Percentiles rank a stretch among this genome's conserved stretches.
Conservation (phyloP, 2,329 filamentous ascomycete species). For the Cladosporium oxysporum region DNA sequence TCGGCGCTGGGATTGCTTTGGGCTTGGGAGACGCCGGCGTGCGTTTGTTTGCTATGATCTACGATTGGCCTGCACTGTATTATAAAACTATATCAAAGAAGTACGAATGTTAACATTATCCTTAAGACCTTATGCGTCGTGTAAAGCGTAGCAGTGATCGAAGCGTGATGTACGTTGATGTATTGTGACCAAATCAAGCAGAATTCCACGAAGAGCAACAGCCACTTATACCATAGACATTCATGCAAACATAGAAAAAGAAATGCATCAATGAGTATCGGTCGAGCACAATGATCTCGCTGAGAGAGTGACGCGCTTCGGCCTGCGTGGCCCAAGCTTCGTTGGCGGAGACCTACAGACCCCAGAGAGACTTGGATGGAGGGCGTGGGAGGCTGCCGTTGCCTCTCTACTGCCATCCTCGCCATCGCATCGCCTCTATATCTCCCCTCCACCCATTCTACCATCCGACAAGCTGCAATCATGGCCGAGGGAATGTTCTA, state of each 20-base stretch:
- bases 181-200: background rate
- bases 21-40: constrained; percentile 13
- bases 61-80: constrained; percentile 21
- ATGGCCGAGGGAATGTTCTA: constrained; percentile 50
- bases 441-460: background rate
- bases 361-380: background rate
- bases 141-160: background rate
- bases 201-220: background rate
- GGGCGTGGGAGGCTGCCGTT: constrained; percentile 12
- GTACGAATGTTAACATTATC: constrained; percentile 18
- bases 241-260: background rate
- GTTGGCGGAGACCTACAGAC: constrained; percentile 4
- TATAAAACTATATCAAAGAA: constrained; percentile 23
- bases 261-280: background rate
- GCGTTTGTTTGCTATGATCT: constrained; percentile 18
- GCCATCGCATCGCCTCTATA: constrained; percentile 15
- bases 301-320: constrained; percentile 2
- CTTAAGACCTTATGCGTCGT: no score
- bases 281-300: background rate
- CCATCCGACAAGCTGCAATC: constrained; percentile 26
- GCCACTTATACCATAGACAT: background rate
- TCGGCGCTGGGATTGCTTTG: background rate
- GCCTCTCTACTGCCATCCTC: constrained; percentile 13
- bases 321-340: constrained; percentile 8
- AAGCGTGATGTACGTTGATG: background rate